Conservation (phyloP, 345 rosid genomes). For the Eucalyptus marginata region DNA sequence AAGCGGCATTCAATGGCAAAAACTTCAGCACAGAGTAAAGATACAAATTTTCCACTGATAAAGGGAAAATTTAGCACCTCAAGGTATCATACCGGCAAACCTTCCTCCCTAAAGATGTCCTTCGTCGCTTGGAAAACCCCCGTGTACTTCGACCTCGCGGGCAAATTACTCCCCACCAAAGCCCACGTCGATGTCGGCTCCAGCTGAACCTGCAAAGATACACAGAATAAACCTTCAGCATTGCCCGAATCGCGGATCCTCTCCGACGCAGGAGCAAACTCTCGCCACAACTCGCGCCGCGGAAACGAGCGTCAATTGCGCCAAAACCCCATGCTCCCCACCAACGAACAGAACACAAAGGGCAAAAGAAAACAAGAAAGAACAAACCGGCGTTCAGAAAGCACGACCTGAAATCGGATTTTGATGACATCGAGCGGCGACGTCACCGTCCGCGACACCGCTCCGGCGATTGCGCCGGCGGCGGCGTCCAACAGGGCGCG, state of each 20-base stretch:
- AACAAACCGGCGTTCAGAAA: not conserved
- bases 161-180: constrained; percentile 27
- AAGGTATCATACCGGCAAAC: constrained; percentile 44
- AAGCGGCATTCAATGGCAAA: not conserved
- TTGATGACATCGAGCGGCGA: constrained; percentile 98
- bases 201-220: constrained; percentile 65
- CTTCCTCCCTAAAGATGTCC: constrained; percentile 92
- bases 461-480: constrained; percentile 84
- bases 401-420: constrained; percentile 91
- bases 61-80: not conserved
- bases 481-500: constrained; percentile 47
- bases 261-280: not conserved
- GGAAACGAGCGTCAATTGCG: not conserved
- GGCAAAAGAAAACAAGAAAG: not conserved
- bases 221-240: not conserved
- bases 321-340: not conserved
- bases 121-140: constrained; percentile 85
- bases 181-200: constrained; percentile 90
- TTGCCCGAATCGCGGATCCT: not conserved
- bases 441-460: constrained; percentile 74
- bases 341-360: not conserved
- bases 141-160: constrained; percentile 66
- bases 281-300: not conserved
- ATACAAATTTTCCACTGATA: not conserved
- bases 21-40: not conserved